Percentiles rank a stretch among this genome's conserved stretches.
These are phyloP conservation scores for Trametes polyzona DNA, from an alignment of 1,284 basidiomycete species.

Conservation along the genomic window DNA sequence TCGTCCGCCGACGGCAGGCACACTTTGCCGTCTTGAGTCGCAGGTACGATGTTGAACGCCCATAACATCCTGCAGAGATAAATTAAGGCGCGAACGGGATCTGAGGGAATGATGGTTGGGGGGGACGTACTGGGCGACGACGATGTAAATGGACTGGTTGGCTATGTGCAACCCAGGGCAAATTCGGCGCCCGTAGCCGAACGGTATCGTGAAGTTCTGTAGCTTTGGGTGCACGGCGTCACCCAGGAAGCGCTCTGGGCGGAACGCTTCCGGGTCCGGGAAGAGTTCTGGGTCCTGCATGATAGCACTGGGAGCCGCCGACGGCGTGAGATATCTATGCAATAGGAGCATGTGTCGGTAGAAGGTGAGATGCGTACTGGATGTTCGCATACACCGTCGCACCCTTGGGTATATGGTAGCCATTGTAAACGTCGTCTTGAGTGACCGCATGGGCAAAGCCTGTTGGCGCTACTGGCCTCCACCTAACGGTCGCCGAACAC, in stretches of 20 bases:
- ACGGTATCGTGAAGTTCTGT: constrained; percentile 37
- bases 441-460: constrained; percentile 18
- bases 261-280: constrained; percentile 42
- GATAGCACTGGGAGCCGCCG: constrained; percentile 40
- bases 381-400: constrained; percentile 19
- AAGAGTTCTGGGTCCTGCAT: constrained; percentile 44
- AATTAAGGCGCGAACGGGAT: not conserved
- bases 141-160: constrained; percentile 41
- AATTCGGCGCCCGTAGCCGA: constrained; percentile 22
- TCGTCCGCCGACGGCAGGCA: constrained; percentile 4
- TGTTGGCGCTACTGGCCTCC: constrained; percentile 12
- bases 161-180: constrained; percentile 39
- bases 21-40: not conserved
- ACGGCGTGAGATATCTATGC: not conserved
- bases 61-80: constrained; percentile 4
- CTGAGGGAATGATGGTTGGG: not conserved
- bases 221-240: constrained; percentile 3
- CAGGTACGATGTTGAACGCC: constrained; percentile 13
- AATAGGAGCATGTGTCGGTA: too few relatives aligned
- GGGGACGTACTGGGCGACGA: not conserved
- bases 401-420: constrained; percentile 20
- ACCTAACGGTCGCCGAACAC: not conserved
- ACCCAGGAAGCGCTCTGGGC: constrained; percentile 47
- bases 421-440: constrained; percentile 17
- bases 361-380: not conserved